phyloP scores from a whole-genome alignment of 2,329 filamentous ascomycete species.

The Fusarium sp. region DNA sequence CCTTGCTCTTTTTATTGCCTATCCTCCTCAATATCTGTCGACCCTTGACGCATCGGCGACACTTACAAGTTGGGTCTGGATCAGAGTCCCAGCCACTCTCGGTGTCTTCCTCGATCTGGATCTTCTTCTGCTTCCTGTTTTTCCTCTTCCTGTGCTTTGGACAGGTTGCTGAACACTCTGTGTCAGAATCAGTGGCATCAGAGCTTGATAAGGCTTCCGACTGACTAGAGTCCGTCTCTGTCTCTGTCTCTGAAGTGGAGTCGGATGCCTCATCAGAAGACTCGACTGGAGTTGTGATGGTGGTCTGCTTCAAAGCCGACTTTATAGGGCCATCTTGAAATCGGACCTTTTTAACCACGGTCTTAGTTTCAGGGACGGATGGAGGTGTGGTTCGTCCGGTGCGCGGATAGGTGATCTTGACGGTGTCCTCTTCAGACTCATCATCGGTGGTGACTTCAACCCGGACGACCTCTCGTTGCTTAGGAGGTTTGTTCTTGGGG shows the following conservation, averaged over 20 bases:
- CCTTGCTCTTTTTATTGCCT: slow-evolving; percentile 33
- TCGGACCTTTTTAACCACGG: slow-evolving; percentile 56
- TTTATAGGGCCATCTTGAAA: slow-evolving; percentile 51
- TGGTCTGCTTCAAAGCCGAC: slow-evolving; percentile 40
- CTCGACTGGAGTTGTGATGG: slow-evolving; percentile 24
- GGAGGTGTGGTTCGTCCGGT: slow-evolving; percentile 32
- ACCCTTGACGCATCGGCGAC: slow-evolving; percentile 40
- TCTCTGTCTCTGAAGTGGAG: slow-evolving; percentile 31
- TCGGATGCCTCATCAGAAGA: slow-evolving; percentile 39
- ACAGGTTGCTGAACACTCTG: slow-evolving; percentile 27
- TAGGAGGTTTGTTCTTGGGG: slow-evolving; percentile 42
- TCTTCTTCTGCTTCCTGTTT: slow-evolving; percentile 28
- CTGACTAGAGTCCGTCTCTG: slow-evolving; percentile 40
- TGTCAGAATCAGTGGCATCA: slow-evolving; percentile 30
- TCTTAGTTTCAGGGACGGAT: slow-evolving; percentile 7
- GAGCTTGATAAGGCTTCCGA: slow-evolving; percentile 29
- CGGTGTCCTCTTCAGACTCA: slow-evolving; percentile 60
- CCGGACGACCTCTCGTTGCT: slow-evolving; percentile 49
- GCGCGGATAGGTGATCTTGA: slow-evolving; percentile 62
- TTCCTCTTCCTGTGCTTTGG: slow-evolving; percentile 17
- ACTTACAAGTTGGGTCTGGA: slow-evolving; percentile 49
- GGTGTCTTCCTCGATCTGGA: slow-evolving; percentile 17
- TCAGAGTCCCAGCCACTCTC: slow-evolving; percentile 49
- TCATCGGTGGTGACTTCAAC: slow-evolving; percentile 63
- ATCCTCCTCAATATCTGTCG: slow-evolving; percentile 37